Conservation (phyloP, 352 stramenopile genomes). For the Aphanomyces astaci region DNA sequence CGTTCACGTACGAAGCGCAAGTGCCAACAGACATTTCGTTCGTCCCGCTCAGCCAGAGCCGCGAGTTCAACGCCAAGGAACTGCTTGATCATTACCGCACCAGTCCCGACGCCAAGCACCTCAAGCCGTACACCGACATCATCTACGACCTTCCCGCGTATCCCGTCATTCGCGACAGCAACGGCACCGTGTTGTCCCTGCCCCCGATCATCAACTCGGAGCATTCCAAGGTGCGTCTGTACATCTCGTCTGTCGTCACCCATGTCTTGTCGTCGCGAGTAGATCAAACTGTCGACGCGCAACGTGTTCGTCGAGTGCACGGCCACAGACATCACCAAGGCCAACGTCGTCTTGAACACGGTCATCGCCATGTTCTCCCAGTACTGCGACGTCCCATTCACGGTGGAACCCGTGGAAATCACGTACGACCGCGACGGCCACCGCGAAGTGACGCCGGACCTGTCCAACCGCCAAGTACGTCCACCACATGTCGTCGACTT, state of each 20-base stretch:
- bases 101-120: conserved; percentile 92
- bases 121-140: conserved; percentile 99
- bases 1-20: conserved; percentile 89
- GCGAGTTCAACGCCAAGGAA: conserved; percentile 90
- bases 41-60: conserved; percentile 88
- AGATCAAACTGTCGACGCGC: conserved; percentile 94
- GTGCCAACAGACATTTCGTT: conserved; percentile 94
- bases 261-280: not conserved
- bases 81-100: conserved; percentile 95
- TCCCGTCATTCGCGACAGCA: conserved; percentile 94
- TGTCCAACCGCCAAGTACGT: conserved; percentile 80
- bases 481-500: not conserved
- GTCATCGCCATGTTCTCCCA: conserved; percentile 99
- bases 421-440: conserved; percentile 89
- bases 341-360: conserved; percentile 99
- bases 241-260: not conserved
- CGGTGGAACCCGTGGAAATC: conserved; percentile 94
- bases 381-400: conserved; percentile 95
- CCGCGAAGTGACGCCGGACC: conserved; percentile 86
- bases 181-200: conserved; percentile 94
- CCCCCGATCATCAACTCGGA: conserved; percentile 99
- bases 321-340: conserved; percentile 99
- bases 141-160: conserved; percentile 99
- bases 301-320: conserved; percentile 99
- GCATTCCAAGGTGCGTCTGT: conserved; percentile 86